These are phyloP conservation scores for Psilocybe sp. DNA, from an alignment of 768 basidiomycete species.

Conservation along the genomic window DNA sequence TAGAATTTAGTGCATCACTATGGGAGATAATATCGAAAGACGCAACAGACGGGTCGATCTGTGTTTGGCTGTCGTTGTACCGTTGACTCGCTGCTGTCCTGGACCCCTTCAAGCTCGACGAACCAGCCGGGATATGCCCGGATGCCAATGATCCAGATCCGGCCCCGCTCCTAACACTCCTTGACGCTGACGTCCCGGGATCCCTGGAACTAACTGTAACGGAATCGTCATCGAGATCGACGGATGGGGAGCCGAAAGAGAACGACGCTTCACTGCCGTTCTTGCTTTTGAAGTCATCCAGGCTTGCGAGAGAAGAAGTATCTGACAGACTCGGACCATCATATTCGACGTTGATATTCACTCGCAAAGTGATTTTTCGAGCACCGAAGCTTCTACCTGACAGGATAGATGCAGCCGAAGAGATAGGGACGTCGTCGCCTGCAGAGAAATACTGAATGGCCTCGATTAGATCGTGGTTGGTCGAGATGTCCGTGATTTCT, in stretches of 20 bases:
- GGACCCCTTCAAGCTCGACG: slow-evolving; percentile 10
- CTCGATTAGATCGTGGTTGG: slow-evolving; percentile 76
- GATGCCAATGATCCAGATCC: no score
- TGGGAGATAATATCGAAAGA: slow-evolving; percentile 15
- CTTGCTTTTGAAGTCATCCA: slow-evolving; percentile 65
- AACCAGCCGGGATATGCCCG: slow-evolving; percentile 13
- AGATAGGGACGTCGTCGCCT: slow-evolving; percentile 70
- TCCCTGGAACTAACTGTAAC: slow-evolving; percentile 76
- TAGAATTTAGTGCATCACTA: slow-evolving; percentile 18
- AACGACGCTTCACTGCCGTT: slow-evolving; percentile 61
- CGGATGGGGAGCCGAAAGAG: slow-evolving; percentile 38
- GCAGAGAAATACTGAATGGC: slow-evolving; percentile 86
- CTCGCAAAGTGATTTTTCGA: slow-evolving; percentile 72
- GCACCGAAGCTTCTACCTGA: slow-evolving; percentile 67
- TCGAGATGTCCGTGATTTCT: slow-evolving; percentile 65
- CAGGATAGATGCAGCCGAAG: slow-evolving; percentile 72
- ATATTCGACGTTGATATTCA: slow-evolving; percentile 81
- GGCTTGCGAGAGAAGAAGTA: slow-evolving; percentile 75
- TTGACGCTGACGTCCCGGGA: slow-evolving; percentile 27
- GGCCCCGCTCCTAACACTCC: slow-evolving; percentile 5
- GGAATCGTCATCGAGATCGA: slow-evolving; percentile 66
- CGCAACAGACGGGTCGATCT: background rate
- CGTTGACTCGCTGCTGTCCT: background rate
- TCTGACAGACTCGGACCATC: slow-evolving; percentile 92
- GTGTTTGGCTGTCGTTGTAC: slow-evolving; percentile 3